Percentiles rank a stretch among this genome's conserved stretches.
These are phyloP conservation scores for Iris pallida DNA, from an alignment of 116 monocot genomes.

Conservation along the genomic window DNA sequence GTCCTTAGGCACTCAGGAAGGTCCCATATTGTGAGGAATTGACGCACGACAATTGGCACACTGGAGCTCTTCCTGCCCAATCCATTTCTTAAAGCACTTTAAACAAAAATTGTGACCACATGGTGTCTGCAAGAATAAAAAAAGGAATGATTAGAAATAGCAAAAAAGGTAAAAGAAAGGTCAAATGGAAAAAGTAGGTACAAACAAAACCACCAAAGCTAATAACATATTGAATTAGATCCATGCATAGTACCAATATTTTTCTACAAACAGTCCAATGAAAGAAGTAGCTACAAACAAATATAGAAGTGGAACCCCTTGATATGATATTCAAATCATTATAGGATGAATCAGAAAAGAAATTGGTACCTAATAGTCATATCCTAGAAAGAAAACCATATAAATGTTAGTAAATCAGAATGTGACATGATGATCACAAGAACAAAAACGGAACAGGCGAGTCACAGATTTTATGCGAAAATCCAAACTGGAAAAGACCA, in stretches of 20 bases:
- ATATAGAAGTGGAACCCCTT: too few relatives aligned
- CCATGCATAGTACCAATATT: too few relatives aligned
- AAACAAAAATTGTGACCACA: slow-evolving; percentile 97
- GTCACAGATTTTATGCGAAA: too few relatives aligned
- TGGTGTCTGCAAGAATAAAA: slow-evolving; percentile 55
- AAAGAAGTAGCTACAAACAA: not conserved
- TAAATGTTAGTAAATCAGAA: too few relatives aligned
- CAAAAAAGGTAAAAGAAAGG: not conserved
- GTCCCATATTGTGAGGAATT: slow-evolving; percentile 64
- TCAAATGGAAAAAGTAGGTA: not conserved
- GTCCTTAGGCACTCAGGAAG: slow-evolving; percentile 40
- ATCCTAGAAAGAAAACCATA: too few relatives aligned
- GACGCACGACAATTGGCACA: slow-evolving; percentile 74
- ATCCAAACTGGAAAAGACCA: too few relatives aligned
- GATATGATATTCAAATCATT: too few relatives aligned
- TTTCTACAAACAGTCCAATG: too few relatives aligned
- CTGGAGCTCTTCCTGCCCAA: slow-evolving; percentile 42
- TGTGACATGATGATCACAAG: too few relatives aligned
- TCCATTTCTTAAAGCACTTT: slow-evolving; percentile 92
- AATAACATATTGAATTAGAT: not conserved
- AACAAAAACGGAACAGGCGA: too few relatives aligned
- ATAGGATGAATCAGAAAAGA: not conserved
- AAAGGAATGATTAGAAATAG: not conserved
- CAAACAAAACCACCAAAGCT: not conserved
- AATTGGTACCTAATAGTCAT: not conserved